phyloP scores from a whole-genome alignment of 495 filamentous ascomycete species.

The Cudoniella acicularis region DNA sequence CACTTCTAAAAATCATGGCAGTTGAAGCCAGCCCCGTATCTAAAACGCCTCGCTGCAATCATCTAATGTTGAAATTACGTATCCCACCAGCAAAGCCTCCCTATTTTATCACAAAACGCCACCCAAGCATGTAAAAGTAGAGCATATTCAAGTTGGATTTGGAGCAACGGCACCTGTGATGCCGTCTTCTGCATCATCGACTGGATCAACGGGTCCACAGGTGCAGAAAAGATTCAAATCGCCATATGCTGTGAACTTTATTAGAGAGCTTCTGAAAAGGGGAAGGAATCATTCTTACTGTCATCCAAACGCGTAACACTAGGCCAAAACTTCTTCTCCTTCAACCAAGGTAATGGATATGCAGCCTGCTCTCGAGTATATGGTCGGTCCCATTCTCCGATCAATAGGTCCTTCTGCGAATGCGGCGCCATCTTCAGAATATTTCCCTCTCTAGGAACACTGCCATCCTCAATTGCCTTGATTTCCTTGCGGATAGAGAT shows the following conservation, averaged over 20 bases:
- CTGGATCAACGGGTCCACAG: constrained; percentile 73
- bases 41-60: background rate
- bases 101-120: background rate
- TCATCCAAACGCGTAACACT: constrained; percentile 87
- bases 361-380: constrained; percentile 84
- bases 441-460: constrained; percentile 75
- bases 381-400: constrained; percentile 55
- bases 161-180: constrained; percentile 31
- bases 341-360: constrained; percentile 79
- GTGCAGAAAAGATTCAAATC: constrained; percentile 95
- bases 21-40: constrained; percentile 5
- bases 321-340: constrained; percentile 99
- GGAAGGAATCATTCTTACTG: constrained; percentile 52
- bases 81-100: background rate
- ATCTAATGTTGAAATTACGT: constrained; percentile 5
- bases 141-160: constrained; percentile 21
- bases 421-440: constrained; percentile 92
- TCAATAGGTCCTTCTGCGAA: constrained; percentile 75
- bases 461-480: constrained; percentile 75
- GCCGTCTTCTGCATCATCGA: constrained; percentile 23
- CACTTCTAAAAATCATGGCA: constrained; percentile 11
- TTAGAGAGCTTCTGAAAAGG: background rate
- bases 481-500: constrained; percentile 90
- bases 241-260: constrained; percentile 61
- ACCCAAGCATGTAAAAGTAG: background rate